Conservation (phyloP, 108 stramenopile genomes). For the Stephanodiscus triporus region DNA sequence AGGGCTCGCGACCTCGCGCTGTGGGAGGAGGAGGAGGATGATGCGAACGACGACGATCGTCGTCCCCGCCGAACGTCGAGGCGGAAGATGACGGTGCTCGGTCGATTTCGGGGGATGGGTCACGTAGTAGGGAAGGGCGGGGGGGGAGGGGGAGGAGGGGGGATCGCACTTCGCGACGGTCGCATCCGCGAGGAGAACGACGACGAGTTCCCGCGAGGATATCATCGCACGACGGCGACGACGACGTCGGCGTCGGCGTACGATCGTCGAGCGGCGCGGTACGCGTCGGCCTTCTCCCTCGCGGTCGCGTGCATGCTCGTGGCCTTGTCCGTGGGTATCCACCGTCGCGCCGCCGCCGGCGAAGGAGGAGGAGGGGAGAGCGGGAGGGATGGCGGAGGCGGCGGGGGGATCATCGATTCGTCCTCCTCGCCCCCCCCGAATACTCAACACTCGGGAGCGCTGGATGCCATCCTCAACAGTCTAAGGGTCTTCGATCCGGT, state of each 20-base stretch:
- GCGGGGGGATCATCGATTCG: not conserved
- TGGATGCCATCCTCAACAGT: conserved; percentile 27
- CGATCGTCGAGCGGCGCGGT: too few relatives aligned
- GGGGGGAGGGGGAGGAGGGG: not conserved
- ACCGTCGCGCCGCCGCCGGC: too few relatives aligned
- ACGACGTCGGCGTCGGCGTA: too few relatives aligned
- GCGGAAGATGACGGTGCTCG: conserved; percentile 1
- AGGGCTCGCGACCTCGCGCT: conserved; percentile 5
- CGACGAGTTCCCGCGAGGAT: not conserved
- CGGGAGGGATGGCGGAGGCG: not conserved
- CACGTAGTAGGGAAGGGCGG: not conserved
- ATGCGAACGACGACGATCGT: not conserved
- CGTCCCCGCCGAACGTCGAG: too few relatives aligned
- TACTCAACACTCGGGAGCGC: not conserved
- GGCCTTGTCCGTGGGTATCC: not conserved
- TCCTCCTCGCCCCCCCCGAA: not conserved
- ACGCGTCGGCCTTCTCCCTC: too few relatives aligned
- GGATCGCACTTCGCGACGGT: not conserved
- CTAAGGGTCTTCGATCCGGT: conserved; percentile 34
- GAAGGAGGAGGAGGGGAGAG: too few relatives aligned
- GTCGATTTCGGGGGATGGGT: conserved; percentile 8
- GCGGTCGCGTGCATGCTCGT: too few relatives aligned
- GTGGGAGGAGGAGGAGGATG: not conserved
- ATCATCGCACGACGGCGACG: not conserved
- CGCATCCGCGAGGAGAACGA: not conserved